Conservation (phyloP, 768 basidiomycete genomes). For the Russula foetens region DNA sequence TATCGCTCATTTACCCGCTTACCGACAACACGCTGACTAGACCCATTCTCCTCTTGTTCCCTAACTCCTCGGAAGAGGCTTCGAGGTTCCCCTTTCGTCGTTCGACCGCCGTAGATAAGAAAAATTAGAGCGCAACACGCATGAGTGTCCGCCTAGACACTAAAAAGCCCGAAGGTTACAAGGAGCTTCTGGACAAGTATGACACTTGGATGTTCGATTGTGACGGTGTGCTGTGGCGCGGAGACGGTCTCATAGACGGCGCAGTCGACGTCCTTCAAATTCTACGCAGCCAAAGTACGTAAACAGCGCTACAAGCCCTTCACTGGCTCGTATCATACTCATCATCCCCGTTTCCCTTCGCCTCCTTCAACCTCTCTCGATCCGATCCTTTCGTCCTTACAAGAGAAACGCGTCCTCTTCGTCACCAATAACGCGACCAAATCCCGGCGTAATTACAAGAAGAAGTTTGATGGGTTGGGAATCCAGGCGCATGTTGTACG, state of each 20-base stretch:
- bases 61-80: constrained; percentile 1
- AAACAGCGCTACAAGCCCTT: background rate
- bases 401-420: constrained; percentile 64
- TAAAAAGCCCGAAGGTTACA: constrained; percentile 27
- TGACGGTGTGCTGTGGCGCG: constrained; percentile 92
- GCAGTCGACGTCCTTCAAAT: constrained; percentile 65
- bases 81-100: background rate
- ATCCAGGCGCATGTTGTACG: constrained; percentile 79
- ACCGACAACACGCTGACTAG: background rate
- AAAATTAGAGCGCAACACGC: background rate
- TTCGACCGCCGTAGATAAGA: background rate
- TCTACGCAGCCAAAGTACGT: constrained; percentile 65
- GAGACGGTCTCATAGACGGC: constrained; percentile 71
- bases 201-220: constrained; percentile 98
- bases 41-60: background rate
- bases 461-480: constrained; percentile 86
- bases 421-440: constrained; percentile 98
- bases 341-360: constrained; percentile 1
- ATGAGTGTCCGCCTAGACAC: constrained; percentile 16
- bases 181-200: constrained; percentile 44
- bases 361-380: constrained; percentile 6
- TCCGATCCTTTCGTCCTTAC: constrained; percentile 2
- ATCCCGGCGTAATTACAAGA: constrained; percentile 79
- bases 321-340: background rate
- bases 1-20: background rate